A percentile compares a stretch with the other conserved stretches of the same genome.
Conservation (phyloP, 345 rosid genomes). For the Murraya koenigii region DNA sequence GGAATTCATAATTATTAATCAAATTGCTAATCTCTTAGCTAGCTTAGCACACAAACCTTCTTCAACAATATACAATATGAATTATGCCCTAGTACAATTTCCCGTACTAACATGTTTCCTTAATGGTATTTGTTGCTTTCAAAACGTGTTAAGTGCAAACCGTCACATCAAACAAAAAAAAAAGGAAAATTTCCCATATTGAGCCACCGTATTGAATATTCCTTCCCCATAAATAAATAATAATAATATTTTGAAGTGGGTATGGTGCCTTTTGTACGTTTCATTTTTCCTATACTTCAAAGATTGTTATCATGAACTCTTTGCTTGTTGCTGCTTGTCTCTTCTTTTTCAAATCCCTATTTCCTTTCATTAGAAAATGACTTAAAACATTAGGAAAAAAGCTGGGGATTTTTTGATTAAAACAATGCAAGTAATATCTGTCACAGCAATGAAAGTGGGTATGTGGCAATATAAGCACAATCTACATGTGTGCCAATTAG, state of each 20-base stretch:
- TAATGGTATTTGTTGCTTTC: conserved; percentile 21
- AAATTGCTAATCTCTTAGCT: background rate
- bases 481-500: conserved; percentile 14
- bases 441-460: conserved; percentile 9
- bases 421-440: background rate
- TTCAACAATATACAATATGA: background rate
- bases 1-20: background rate
- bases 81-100: conserved; percentile 1
- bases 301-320: conserved; percentile 16
- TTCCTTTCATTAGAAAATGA: conserved; percentile 23
- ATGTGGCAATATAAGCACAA: conserved; percentile 12
- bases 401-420: conserved; percentile 10
- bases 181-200: background rate
- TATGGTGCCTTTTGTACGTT: background rate
- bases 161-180: conserved; percentile 27
- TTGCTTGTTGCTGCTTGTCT: conserved; percentile 24
- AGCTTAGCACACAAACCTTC: background rate
- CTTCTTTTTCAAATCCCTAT: conserved; percentile 19
- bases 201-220: conserved; percentile 15
- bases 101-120: conserved; percentile 26
- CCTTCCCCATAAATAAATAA: background rate
- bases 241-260: conserved; percentile 6
- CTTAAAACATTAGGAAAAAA: conserved; percentile 13
- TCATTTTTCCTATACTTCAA: conserved; percentile 2
- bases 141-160: conserved; percentile 14